Evolutionary conservation across 2,329 filamentous ascomycete genomes (phyloP).

Genomic region (Cadophora luteo-olivacea): DNA sequence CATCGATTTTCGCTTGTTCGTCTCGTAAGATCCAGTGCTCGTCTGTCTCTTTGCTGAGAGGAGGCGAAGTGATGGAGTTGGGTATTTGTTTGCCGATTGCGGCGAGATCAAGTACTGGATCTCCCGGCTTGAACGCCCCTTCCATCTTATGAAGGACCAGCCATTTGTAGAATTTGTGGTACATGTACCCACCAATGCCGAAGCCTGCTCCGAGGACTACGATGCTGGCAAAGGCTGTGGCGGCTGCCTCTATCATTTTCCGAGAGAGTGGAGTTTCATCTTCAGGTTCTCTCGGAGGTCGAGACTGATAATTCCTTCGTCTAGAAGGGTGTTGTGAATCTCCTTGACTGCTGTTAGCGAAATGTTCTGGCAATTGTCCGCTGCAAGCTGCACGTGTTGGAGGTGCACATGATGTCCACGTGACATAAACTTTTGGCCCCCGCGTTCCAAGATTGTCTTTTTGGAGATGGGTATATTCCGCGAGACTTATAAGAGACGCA

Average conservation of each 20-base stretch:
- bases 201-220: conserved; percentile 72
- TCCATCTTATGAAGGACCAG: conserved; percentile 92
- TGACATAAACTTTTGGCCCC: not conserved
- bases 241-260: conserved; percentile 77
- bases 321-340: conserved; percentile 18
- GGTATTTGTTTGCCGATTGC: conserved; percentile 66
- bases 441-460: not conserved
- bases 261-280: conserved; percentile 38
- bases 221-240: conserved; percentile 78
- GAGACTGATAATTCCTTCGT: conserved; percentile 10
- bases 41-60: conserved; percentile 46
- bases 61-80: conserved; percentile 42
- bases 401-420: not conserved
- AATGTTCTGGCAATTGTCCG: not conserved
- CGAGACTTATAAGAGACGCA: not conserved
- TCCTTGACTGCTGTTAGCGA: conserved; percentile 16
- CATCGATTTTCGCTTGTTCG: conserved; percentile 82
- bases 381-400: not conserved
- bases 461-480: not conserved
- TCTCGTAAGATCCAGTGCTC: conserved; percentile 82
- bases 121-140: conserved; percentile 88
- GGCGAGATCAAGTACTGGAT: conserved; percentile 85
- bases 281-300: conserved; percentile 17
- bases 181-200: conserved; percentile 73
- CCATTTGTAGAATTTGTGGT: conserved; percentile 87